Evolutionary conservation across 495 filamentous ascomycete species (phyloP), one percentile per base, ranked within the genome.

Genomic region (Cenococcum geophilum): DNA sequence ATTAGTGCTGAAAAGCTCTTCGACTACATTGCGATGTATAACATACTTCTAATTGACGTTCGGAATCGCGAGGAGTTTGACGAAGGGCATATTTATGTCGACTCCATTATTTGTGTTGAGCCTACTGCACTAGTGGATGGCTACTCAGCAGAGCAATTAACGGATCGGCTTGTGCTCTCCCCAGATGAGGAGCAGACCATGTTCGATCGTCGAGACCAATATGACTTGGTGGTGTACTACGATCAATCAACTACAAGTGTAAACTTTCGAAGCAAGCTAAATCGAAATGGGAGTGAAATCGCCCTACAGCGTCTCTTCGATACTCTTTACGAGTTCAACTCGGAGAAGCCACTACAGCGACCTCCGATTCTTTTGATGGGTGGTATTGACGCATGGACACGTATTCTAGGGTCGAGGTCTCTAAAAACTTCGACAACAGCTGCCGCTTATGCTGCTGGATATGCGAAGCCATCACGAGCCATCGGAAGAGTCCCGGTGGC

Each of bases 141-240:
- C 48, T 87, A 95, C 47, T 96, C 92, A 0, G 92, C 89, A 10
- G 87, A 91, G 53, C 82, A 97, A 56, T 80, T 99, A 16, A 83
- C 83, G 58, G 88, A 96, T 55, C 85, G 86, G 32, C 80, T 97
- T 60, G 81, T 96, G 11, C 76, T 97, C 9, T 87, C 87, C 1
- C 90, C 93, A 5, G 77, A 87, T 21, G 68, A 75, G 50, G 93
- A 98, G 69, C 85, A 86, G 63, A 71, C 76, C 1, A 75, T 90
- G 18, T 95, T 95, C 62, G 84, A 88, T 40, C 79, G 80, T 53
- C 82, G 93, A 23, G 79, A 93, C 63, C 80, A 88, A 63, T 96
- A 85, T 68, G 91, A 96, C 67, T 70, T 95, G 55, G 80, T 97
- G 23, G 89, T 97, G 1, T 95, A 95, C 67, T 95, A 97, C 71